These are phyloP conservation scores for Hymenoscyphus albidus DNA, from an alignment of 2,329 filamentous ascomycete species.

Conservation along the genomic window DNA sequence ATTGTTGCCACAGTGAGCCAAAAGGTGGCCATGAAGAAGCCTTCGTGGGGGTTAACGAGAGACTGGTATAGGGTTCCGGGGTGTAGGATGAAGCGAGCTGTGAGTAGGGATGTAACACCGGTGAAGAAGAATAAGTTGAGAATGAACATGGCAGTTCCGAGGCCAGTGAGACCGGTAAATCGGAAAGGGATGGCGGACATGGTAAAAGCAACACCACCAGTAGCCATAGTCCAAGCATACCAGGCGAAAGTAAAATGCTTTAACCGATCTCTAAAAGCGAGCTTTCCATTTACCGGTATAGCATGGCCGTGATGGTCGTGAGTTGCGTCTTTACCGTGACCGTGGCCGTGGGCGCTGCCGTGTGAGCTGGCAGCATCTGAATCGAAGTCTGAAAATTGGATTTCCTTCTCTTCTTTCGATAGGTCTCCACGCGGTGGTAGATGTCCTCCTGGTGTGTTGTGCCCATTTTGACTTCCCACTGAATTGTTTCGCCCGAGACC, in stretches of 20 bases:
- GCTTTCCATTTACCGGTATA: slow-evolving; percentile 1
- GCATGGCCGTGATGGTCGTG: slow-evolving; percentile 13
- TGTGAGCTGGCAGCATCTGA: neutral
- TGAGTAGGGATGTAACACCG: slow-evolving; percentile 50
- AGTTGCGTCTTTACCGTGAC: slow-evolving; percentile 5
- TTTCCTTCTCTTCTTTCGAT: slow-evolving; percentile 2
- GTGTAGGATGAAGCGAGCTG: slow-evolving; percentile 58
- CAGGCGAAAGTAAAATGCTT: slow-evolving; percentile 41
- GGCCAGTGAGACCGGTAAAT: slow-evolving; percentile 59
- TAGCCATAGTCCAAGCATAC: slow-evolving; percentile 74
- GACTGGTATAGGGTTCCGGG: slow-evolving; percentile 51
- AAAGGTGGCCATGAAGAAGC: slow-evolving; percentile 69
- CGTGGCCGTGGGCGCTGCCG: neutral
- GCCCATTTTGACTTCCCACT: neutral
- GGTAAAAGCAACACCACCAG: slow-evolving; percentile 64
- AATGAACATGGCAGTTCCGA: slow-evolving; percentile 67
- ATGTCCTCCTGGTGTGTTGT: neutral
- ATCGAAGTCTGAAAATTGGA: neutral
- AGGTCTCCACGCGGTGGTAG: neutral
- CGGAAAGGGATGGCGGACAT: slow-evolving; percentile 59
- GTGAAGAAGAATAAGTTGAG: slow-evolving; percentile 64
- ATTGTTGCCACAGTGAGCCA: slow-evolving; percentile 66
- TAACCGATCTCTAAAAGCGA: slow-evolving; percentile 19
- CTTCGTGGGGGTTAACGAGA: slow-evolving; percentile 61
- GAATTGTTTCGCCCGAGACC: neutral